Base-by-base conservation (phyloP, 768 basidiomycete genomes). In the Phaffia tasmanica region DNA sequence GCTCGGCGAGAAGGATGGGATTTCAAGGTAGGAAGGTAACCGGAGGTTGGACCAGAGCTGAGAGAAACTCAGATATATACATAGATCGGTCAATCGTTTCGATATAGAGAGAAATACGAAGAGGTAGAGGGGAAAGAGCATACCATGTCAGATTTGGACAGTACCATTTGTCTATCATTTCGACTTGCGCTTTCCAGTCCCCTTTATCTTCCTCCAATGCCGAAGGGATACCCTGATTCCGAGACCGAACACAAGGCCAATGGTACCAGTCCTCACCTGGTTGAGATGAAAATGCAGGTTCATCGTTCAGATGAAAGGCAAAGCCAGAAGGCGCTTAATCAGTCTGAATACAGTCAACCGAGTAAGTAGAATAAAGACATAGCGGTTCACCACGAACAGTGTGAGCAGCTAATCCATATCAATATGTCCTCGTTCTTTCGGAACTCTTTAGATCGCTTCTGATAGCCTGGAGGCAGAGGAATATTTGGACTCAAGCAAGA, bases 101-200 rank as follows among this genome's bases (percentile, higher is more conserved):
- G 57, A 57, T 6, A 15, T 5, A 48, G 8, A 32, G 11, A 32
- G 21, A 15, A 46, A 21, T 11, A 51, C 56, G 50, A 11, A 42
- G 6, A 42, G 32, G 42, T 14, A 3, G 7, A 48, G 15, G 27
- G 11, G 27, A 32, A n/a, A 46, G 25, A 11, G 46, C 62, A 51
- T 25, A 69, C 63, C 67, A 69, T 16, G 27, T 64, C 8, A 14
- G 19, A 25, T 50, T 16, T 2, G 62, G 21, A 42, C 62, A 69
- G 57, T 25, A 69, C 67, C 67, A 69, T 46, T 60, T 59, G 27
- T 64, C 67, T 19, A 69, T 69, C 57, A 51, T 25, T 18, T 64
- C 57, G 14, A 53, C 49, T 42, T 63, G 62, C 21, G 23, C 25
- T 55, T 59, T 60, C 64, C 64, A 65, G 30, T 59, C 46, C 8